phyloP scores from a whole-genome alignment of 257 asterid species.

The Gardenia jasminoides region DNA sequence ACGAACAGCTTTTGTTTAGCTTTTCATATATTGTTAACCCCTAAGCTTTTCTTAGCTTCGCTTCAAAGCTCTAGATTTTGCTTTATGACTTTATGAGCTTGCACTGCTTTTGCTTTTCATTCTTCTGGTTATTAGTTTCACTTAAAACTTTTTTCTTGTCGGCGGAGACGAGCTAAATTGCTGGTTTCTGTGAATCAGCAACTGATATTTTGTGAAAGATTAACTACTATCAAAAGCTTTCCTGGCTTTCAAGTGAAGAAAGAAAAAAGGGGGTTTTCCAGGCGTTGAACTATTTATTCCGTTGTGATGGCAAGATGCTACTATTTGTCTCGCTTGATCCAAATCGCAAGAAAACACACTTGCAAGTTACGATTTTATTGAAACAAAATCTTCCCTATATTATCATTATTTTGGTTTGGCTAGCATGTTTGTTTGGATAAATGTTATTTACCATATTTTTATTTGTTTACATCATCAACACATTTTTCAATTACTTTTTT shows the following conservation, averaged over 20 bases:
- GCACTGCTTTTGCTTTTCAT: not conserved
- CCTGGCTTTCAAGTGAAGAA: too few relatives aligned
- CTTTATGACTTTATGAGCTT: not conserved
- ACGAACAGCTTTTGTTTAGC: too few relatives aligned
- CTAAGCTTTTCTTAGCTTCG: not conserved
- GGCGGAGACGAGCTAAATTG: too few relatives aligned
- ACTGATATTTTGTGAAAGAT: not conserved
- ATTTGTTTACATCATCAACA: too few relatives aligned
- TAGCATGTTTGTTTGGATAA: too few relatives aligned
- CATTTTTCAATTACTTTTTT: too few relatives aligned
- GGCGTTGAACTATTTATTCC: too few relatives aligned
- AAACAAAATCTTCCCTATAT: too few relatives aligned
- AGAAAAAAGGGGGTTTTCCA: too few relatives aligned
- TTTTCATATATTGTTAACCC: not conserved
- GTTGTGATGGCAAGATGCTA: not conserved
- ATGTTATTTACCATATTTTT: too few relatives aligned
- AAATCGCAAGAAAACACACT: not conserved
- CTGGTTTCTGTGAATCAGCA: not conserved
- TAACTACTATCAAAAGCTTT: too few relatives aligned
- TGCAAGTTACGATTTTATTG: not conserved
- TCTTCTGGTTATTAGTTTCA: not conserved
- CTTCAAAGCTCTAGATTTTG: not conserved
- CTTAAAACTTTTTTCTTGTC: not conserved
- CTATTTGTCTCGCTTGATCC: not conserved
- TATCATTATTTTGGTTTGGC: too few relatives aligned